A percentile compares a stretch with the other conserved stretches of the same genome.
These are phyloP conservation scores for Capronia americana DNA, from an alignment of 2,329 filamentous ascomycete genomes.

Conservation along the genomic window DNA sequence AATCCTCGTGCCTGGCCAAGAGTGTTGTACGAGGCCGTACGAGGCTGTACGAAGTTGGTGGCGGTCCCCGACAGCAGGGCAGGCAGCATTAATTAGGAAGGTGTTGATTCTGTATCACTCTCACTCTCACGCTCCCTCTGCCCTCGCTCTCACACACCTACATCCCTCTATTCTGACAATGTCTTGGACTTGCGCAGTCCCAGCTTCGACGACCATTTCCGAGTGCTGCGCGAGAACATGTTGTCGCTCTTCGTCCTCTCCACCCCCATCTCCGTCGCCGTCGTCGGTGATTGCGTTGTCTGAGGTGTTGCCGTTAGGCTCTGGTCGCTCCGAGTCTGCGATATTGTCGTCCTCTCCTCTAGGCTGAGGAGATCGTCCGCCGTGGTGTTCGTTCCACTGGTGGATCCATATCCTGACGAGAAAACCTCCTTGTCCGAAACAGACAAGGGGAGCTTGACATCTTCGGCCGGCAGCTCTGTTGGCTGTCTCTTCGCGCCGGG, in stretches of 20 bases:
- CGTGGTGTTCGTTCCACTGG: slow-evolving; percentile 15
- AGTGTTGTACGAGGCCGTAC: slow-evolving; percentile 11
- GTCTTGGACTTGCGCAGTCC: slow-evolving; percentile 32
- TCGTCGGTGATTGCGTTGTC: background rate
- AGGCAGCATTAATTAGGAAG: background rate
- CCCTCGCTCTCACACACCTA: background rate
- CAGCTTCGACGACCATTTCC: slow-evolving; percentile 29
- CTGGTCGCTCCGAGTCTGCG: slow-evolving; percentile 14
- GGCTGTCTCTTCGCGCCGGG: slow-evolving; percentile 10
- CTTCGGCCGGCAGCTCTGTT: slow-evolving; percentile 32
- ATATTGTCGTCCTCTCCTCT: slow-evolving; percentile 17
- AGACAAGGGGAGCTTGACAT: slow-evolving; percentile 2
- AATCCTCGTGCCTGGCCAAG: background rate
- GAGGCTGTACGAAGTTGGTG: slow-evolving; percentile 9
- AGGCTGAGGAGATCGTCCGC: slow-evolving; percentile 26
- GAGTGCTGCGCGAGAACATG: slow-evolving; percentile 29
- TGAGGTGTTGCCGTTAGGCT: slow-evolving; percentile 1
- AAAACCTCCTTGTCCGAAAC: background rate
- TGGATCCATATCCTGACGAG: slow-evolving; percentile 8
- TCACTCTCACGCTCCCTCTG: too few relatives aligned
- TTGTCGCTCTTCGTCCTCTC: slow-evolving; percentile 31
- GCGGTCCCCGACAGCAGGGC: background rate
- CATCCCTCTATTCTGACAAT: background rate
- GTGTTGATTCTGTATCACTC: background rate
- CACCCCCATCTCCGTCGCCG: slow-evolving; percentile 5